Conservation (phyloP, 768 basidiomycete species). For the Suillus placidus region DNA sequence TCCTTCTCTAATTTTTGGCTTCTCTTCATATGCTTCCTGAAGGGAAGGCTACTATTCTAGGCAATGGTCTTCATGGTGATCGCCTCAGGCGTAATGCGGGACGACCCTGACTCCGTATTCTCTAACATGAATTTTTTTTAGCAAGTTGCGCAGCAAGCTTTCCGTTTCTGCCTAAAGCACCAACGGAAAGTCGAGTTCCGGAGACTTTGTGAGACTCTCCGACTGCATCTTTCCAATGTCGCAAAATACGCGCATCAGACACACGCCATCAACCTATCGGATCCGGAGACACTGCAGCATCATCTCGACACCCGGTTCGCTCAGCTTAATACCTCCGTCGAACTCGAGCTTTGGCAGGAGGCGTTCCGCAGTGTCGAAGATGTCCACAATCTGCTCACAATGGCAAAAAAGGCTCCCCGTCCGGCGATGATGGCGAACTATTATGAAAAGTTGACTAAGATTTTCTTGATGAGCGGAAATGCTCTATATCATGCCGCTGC, state of each 20-base stretch:
- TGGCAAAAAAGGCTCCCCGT: conserved; percentile 91
- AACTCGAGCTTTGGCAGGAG: conserved; percentile 98
- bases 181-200: conserved; percentile 96
- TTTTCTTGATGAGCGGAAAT: conserved; percentile 95
- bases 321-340: conserved; percentile 94
- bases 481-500: conserved; percentile 96
- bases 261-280: conserved; percentile 93
- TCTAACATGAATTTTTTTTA: conserved; percentile 31
- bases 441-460: conserved; percentile 96
- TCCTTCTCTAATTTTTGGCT: background rate
- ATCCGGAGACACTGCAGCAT: conserved; percentile 91
- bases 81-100: background rate
- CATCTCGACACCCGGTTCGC: conserved; percentile 97
- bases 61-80: background rate
- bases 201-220: conserved; percentile 92
- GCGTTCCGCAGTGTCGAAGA: conserved; percentile 99
- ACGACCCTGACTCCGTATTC: background rate
- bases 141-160: conserved; percentile 97
- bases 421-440: conserved; percentile 99
- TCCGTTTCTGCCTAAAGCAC: conserved; percentile 94
- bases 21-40: conserved; percentile 1
- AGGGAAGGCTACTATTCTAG: background rate
- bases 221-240: conserved; percentile 91
- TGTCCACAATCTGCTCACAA: conserved; percentile 91
- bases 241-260: conserved; percentile 94